phyloP scores from a whole-genome alignment of 2,329 filamentous ascomycete species.

The Madurella mycetomatis region DNA sequence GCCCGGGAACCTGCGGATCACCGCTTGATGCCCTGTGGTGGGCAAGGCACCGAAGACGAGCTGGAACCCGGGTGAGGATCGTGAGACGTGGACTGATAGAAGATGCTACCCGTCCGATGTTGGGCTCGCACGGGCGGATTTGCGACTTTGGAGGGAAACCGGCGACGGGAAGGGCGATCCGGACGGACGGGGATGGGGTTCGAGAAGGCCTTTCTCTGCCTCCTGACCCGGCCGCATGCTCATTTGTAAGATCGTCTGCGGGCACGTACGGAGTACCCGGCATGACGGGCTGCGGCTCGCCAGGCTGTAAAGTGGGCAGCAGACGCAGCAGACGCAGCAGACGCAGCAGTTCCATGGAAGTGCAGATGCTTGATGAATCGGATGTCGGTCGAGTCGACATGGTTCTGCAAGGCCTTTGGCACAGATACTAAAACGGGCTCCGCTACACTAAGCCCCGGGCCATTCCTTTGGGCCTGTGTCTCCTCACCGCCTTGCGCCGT shows the following conservation, averaged over 20 bases:
- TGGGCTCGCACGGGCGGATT: conserved; percentile 6
- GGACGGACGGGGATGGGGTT: not conserved
- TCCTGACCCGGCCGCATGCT: not conserved
- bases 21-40: conserved; percentile 8
- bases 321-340: not conserved
- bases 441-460: conserved; percentile 6
- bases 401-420: no score
- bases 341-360: not conserved
- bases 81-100: conserved; percentile 14
- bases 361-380: conserved; percentile 7
- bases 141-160: not conserved
- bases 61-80: conserved; percentile 3
- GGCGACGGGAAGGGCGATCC: not conserved
- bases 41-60: conserved; percentile 7
- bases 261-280: conserved; percentile 1
- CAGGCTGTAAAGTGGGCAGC: conserved; percentile 1
- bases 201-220: no score
- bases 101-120: conserved; percentile 5
- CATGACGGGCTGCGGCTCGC: conserved; percentile 3
- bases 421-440: conserved; percentile 10
- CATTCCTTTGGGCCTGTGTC: conserved; percentile 2
- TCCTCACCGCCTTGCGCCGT: conserved; percentile 17
- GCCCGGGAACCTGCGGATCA: conserved; percentile 5
- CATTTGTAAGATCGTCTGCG: not conserved
- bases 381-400: not conserved